Base-by-base conservation (phyloP, 495 filamentous ascomycete species). In the Podospora anserina region DNA sequence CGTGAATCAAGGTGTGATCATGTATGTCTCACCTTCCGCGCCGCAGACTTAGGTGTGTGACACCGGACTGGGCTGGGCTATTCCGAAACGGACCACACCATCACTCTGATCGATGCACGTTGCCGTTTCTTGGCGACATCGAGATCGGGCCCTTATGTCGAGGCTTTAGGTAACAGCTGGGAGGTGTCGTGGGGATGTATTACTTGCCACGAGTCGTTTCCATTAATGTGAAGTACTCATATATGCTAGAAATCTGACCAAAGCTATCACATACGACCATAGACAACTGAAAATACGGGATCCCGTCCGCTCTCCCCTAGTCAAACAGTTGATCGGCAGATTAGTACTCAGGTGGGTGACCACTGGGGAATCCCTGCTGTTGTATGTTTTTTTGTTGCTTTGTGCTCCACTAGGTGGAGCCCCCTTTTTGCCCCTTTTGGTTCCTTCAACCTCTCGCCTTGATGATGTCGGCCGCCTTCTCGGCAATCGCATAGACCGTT, bases 301-400 rank as follows among this genome's bases (percentile, higher is more conserved):
- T 81, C 81, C 82, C 82, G 81, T 84, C 79, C 81, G 82, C 80
- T 83, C 82, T 80, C 78, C 80, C 81, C 76, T 81, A 77, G 79
- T 78, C 73, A 81, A 81, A 69, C 70, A 63, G 70, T 63, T 69
- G 68, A 76, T 70, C 64, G 76, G 74, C 69, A 65, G 75, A 80
- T 68, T 74, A 82, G 80, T 81, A 82, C 74, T 77, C 76, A 77
- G 77, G 77, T 80, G 74, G 78, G 72, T 76, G 66, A 75, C 75
- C 66, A 76, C 68, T 67, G 72, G 70, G 56, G 78, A 79, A 79
- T 78, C 74, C 78, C 74, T 71, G 75, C 76, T 80, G 78, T 78
- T 79, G 78, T 80, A 80, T 78, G 75, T 79, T 74, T 78, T 76
- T 67, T 77, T 65, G 70, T 75, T 61, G 15, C 4, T 30, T 9